Conservation (phyloP, 2,329 filamentous ascomycete species). For the Penicillium sumatraense region DNA sequence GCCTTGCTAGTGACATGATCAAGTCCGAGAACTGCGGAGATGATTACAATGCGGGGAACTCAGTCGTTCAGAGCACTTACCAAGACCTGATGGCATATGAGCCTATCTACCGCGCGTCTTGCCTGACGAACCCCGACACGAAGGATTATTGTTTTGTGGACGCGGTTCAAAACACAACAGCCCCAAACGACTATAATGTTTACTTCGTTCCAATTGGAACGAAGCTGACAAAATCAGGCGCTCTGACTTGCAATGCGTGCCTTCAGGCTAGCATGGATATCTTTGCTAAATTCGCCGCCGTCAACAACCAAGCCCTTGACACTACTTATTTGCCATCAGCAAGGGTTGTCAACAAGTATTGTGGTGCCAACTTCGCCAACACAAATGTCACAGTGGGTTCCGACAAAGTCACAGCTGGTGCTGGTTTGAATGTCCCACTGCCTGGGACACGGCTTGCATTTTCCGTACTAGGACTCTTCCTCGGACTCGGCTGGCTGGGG, state of each 20-base stretch:
- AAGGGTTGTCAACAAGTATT: conserved; percentile 69
- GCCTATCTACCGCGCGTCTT: conserved; percentile 78
- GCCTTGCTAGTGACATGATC: conserved; percentile 69
- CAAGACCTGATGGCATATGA: conserved; percentile 77
- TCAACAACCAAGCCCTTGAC: conserved; percentile 69
- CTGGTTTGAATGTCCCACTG: conserved; percentile 7
- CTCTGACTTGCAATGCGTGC: conserved; percentile 78
- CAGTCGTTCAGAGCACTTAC: conserved; percentile 74
- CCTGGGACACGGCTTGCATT: conserved; percentile 7
- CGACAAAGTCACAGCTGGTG: conserved; percentile 15
- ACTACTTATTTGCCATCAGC: conserved; percentile 74
- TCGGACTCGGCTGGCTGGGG: conserved; percentile 9
- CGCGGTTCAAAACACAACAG: conserved; percentile 76
- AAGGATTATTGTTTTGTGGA: conserved; percentile 78
- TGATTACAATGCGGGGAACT: conserved; percentile 71
- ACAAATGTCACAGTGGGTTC: conserved; percentile 46
- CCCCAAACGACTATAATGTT: conserved; percentile 73
- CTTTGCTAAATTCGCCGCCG: conserved; percentile 70
- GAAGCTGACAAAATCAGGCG: conserved; percentile 62
- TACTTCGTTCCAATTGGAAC: conserved; percentile 86
- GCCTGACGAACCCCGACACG: conserved; percentile 69
- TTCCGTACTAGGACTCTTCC: conserved; percentile 10
- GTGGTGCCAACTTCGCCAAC: conserved; percentile 60
- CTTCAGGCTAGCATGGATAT: conserved; percentile 80
- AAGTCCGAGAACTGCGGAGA: conserved; percentile 67